Percentiles rank a stretch among this genome's conserved stretches.
Conservation (phyloP, 176 grass and related monocot genomes). For the Cenchrus americanus region DNA sequence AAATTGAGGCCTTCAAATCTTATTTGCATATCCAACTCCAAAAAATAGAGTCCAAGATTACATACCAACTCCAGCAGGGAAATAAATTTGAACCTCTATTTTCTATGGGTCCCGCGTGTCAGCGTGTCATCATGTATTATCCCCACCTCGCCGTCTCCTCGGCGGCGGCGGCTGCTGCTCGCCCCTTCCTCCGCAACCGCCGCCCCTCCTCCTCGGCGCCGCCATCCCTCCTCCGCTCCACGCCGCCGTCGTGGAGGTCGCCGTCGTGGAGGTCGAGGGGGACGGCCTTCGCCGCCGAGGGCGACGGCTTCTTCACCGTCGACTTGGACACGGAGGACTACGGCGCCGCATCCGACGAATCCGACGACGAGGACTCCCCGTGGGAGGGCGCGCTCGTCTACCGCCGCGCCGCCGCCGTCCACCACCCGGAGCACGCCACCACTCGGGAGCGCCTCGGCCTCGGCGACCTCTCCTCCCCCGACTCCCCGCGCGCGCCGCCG, state of each 20-base stretch:
- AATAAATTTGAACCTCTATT: no score
- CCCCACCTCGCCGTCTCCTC: neutral
- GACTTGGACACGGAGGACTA: constrained; percentile 39
- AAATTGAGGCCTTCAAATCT: no score
- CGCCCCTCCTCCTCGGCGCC: neutral
- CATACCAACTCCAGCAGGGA: no score
- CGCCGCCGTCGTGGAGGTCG: no score
- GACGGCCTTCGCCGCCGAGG: neutral
- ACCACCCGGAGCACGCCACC: constrained; percentile 67
- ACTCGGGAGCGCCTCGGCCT: constrained; percentile 45
- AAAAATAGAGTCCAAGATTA: no score
- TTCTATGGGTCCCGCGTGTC: no score
- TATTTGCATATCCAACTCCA: no score
- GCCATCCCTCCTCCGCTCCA: neutral
- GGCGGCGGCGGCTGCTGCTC: neutral
- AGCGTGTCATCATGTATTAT: constrained; percentile 10
- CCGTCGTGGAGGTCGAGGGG: neutral
- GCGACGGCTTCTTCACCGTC: constrained; percentile 45
- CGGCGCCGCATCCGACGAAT: neutral
- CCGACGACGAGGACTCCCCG: constrained; percentile 42
- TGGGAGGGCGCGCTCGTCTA: constrained; percentile 85
- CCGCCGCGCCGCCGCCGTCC: constrained; percentile 62
- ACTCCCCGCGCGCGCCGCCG: no score
- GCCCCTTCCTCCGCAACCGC: neutral
- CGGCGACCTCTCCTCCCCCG: no score